Evolutionary conservation across 805 yeast species (phyloP), one percentile per base, ranked within the genome.

Genomic region (Blastobotrys mokoenaii): DNA sequence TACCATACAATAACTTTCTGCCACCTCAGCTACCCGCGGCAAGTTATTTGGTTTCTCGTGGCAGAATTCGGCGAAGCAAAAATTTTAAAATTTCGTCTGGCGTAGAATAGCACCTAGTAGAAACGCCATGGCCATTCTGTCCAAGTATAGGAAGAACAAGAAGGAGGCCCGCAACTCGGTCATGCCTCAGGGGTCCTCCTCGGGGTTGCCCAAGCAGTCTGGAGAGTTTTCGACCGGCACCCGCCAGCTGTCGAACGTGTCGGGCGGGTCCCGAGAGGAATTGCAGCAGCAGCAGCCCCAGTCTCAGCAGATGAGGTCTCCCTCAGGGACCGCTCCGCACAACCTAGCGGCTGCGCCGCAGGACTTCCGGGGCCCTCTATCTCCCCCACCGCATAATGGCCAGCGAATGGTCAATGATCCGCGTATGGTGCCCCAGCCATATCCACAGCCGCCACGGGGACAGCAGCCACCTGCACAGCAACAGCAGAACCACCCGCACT

Each of bases 401-500:
- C 20, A 11, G 12, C 35, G 14, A 32, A 14, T n/a, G 38, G 15
- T 35, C 27, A 35, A 35, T 16, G 20, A 38, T 16, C 22, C 44
- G n/a, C 38, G 30, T 2, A 11, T 30, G 16, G n/a, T 20, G 36
- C 34, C 31, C 4, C 32, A 10, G 22, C 11, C 14, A 18, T 17
- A 22, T n/a, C 38, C 30, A 17, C 38, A 33, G 42, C n/a, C 32
- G 30, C 32, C 31, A 15, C n/a, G 15, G 40, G 31, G 31, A 30
- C 33, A 32, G 45, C 30, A 12, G 16, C 39, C 27, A 3, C 17
- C 16, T 46, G 14, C 18, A 39, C 38, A 12, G 47, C 38, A 16
- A 45, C 27, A 6, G 54, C 43, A 7, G 51, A 37, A 29, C 44
- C 42, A 20, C n/a, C 48, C 37, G 25, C 56, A 50, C 31, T 53